Evolutionary conservation across 1,284 basidiomycete genomes (phyloP).

Genomic region (Cutaneotrichosporon sp.): DNA sequence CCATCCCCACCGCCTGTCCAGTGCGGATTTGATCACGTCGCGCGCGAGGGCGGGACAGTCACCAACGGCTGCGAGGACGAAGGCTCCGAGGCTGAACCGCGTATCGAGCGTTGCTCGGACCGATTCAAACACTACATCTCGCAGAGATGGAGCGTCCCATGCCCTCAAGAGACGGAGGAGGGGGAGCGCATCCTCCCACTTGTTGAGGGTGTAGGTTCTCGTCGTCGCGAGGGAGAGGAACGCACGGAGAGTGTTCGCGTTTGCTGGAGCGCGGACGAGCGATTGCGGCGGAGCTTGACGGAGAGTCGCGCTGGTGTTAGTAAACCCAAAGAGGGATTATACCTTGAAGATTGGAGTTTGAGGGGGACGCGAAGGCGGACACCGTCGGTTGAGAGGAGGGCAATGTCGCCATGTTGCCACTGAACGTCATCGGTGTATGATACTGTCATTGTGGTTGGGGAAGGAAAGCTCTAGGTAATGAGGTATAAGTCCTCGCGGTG

Average conservation of each 20-base stretch:
- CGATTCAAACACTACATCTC: background rate
- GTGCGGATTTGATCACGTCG: background rate
- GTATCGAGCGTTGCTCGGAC: background rate
- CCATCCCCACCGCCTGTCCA: background rate
- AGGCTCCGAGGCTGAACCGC: background rate
- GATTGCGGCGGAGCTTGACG: background rate
- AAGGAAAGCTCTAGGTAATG: too few species aligned
- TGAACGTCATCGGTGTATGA: slow-evolving; percentile 10
- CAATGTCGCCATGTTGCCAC: slow-evolving; percentile 19
- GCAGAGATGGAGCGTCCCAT: background rate
- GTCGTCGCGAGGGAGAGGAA: background rate
- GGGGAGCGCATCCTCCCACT: background rate
- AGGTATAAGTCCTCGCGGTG: too few species aligned
- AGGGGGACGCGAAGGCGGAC: slow-evolving; percentile 18
- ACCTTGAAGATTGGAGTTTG: slow-evolving; percentile 15
- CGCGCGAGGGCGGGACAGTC: background rate
- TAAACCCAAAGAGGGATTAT: background rate
- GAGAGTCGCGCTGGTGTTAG: background rate
- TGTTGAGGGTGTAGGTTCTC: background rate
- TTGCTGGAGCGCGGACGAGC: background rate
- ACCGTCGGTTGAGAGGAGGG: slow-evolving; percentile 16
- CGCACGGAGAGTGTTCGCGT: background rate
- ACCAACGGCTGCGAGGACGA: background rate
- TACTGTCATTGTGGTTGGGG: background rate
- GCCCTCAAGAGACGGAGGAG: background rate